Conservation (phyloP, 1,284 basidiomycete species). For the Rhizoctonia solani region DNA sequence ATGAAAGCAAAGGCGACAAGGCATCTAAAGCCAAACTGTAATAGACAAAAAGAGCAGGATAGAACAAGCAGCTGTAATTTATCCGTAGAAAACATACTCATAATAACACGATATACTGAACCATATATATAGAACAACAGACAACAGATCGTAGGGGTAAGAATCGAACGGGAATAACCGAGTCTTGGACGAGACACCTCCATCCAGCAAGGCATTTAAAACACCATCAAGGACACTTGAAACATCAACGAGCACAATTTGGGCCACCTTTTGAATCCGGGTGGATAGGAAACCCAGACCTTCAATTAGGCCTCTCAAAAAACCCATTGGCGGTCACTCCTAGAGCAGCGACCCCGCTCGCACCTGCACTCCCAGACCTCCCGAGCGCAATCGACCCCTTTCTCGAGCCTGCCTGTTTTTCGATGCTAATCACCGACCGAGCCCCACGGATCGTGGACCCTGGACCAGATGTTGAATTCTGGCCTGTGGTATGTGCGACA, state of each 20-base stretch:
- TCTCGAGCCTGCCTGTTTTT: constrained; percentile 49
- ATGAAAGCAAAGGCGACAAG: constrained; percentile 1
- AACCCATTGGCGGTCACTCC: constrained; percentile 74
- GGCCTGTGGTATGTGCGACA: constrained; percentile 49
- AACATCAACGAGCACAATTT: not conserved
- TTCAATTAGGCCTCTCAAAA: constrained; percentile 47
- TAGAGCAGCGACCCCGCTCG: constrained; percentile 69
- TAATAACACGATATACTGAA: too few species aligned
- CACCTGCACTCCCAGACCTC: constrained; percentile 59
- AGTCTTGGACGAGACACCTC: too few species aligned
- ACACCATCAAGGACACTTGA: too few species aligned
- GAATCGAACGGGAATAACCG: too few species aligned
- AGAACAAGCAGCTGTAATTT: too few species aligned
- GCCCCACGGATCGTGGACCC: constrained; percentile 48
- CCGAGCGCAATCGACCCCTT: constrained; percentile 67
- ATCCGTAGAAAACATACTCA: too few species aligned
- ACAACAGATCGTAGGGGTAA: too few species aligned
- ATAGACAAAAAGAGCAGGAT: not conserved
- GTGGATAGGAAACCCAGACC: not conserved
- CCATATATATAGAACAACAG: too few species aligned
- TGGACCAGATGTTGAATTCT: constrained; percentile 44
- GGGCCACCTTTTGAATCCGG: not conserved
- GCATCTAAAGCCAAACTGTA: not conserved
- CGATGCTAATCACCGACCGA: constrained; percentile 65
- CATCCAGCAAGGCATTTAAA: too few species aligned